Evolutionary conservation across 495 filamentous ascomycete species (phyloP).

Genomic region (Aspergillus diversus): DNA sequence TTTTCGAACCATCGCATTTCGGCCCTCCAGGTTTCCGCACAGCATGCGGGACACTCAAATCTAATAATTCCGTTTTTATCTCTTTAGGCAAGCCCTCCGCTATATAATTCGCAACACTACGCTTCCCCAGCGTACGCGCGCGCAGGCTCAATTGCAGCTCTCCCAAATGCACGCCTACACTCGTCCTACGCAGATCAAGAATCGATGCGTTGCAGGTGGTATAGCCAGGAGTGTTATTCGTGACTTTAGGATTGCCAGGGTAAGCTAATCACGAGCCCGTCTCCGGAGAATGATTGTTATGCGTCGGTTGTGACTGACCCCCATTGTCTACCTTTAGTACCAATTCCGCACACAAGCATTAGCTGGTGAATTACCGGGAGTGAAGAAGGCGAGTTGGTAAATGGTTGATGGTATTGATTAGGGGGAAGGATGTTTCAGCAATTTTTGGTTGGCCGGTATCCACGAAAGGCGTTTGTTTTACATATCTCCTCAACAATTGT

Average conservation of each 20-base stretch:
- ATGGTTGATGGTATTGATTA: slow-evolving; percentile 11
- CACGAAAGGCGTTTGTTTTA: slow-evolving; percentile 38
- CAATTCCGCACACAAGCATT: slow-evolving; percentile 90
- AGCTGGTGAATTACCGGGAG: slow-evolving; percentile 85
- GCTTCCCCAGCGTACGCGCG: slow-evolving; percentile 77
- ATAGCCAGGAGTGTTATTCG: slow-evolving; percentile 82
- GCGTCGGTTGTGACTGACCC: slow-evolving; percentile 30
- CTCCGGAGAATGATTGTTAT: background rate
- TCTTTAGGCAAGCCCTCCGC: slow-evolving; percentile 85
- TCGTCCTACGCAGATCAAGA: slow-evolving; percentile 87
- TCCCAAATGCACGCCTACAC: slow-evolving; percentile 96
- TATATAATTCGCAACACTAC: slow-evolving; percentile 92
- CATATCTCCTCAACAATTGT: slow-evolving; percentile 34
- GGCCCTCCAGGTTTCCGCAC: background rate
- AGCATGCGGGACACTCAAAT: background rate
- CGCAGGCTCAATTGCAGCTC: slow-evolving; percentile 88
- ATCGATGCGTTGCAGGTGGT: slow-evolving; percentile 87
- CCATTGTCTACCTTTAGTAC: slow-evolving; percentile 57
- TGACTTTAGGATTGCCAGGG: slow-evolving; percentile 88
- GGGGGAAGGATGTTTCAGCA: slow-evolving; percentile 22
- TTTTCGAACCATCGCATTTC: background rate
- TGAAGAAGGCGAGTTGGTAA: slow-evolving; percentile 95
- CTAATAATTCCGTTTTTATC: slow-evolving; percentile 5
- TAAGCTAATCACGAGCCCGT: slow-evolving; percentile 47
- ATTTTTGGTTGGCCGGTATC: slow-evolving; percentile 29